phyloP scores from a whole-genome alignment of 805 yeast species.

The Suhomyces kilbournensis region DNA sequence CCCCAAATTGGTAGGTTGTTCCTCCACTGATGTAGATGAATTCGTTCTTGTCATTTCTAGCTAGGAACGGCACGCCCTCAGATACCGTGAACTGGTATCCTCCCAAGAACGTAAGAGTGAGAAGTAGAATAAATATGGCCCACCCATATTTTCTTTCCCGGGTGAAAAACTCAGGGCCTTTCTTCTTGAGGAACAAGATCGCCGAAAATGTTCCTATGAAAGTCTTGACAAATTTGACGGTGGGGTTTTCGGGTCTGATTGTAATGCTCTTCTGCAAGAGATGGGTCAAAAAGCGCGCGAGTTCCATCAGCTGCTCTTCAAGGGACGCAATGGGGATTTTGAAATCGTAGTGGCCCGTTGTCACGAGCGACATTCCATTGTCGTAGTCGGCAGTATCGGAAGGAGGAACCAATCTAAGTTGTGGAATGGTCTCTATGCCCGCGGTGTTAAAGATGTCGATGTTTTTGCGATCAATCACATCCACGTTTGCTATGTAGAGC shows the following conservation, averaged over 20 bases:
- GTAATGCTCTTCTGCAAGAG: constrained; percentile 42
- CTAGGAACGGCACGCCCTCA: constrained; percentile 60
- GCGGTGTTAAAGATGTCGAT: constrained; percentile 38
- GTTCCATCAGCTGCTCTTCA: constrained; percentile 40
- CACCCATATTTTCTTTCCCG: constrained; percentile 22
- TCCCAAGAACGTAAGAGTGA: constrained; percentile 47
- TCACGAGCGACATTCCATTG: constrained; percentile 15
- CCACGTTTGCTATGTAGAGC: constrained; percentile 50
- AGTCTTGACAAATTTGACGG: constrained; percentile 41
- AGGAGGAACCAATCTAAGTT: constrained; percentile 66
- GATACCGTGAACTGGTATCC: constrained; percentile 67
- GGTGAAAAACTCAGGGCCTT: constrained; percentile 30
- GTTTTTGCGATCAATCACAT: constrained; percentile 44
- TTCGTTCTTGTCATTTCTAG: constrained; percentile 48
- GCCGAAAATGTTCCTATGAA: constrained; percentile 43
- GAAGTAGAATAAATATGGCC: constrained; percentile 33
- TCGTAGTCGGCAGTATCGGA: constrained; percentile 18
- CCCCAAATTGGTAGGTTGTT: constrained; percentile 64
- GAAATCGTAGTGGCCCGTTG: constrained; percentile 32
- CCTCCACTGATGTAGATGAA: constrained; percentile 64
- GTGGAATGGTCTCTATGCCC: constrained; percentile 54
- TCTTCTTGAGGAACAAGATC: constrained; percentile 49
- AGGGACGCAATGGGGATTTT: constrained; percentile 34
- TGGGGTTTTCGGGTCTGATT: constrained; percentile 41
- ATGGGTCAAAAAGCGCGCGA: constrained; percentile 54